A percentile compares a stretch with the other conserved stretches of the same genome.
These are phyloP conservation scores for Cicer chorassanicum DNA, from an alignment of 306 rosid species.

Conservation along the genomic window DNA sequence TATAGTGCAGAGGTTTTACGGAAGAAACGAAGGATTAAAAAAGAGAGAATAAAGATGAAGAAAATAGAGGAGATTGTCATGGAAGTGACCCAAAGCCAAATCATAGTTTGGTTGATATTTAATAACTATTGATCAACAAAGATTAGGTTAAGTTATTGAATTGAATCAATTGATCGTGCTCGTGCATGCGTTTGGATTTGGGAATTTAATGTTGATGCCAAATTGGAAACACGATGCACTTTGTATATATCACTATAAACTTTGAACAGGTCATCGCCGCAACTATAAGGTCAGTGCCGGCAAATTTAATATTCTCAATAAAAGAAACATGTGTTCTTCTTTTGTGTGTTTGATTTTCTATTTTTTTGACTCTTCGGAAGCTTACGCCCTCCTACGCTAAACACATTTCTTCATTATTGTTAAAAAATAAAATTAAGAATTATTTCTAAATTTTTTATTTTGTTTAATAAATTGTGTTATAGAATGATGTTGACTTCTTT, in stretches of 20 bases:
- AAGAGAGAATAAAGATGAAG: slow-evolving; percentile 44
- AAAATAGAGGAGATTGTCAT: slow-evolving; percentile 39
- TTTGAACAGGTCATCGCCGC: slow-evolving; percentile 47
- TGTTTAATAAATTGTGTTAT: neutral
- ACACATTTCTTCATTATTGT: slow-evolving; percentile 26
- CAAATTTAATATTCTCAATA: slow-evolving; percentile 41
- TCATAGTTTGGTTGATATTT: slow-evolving; percentile 27
- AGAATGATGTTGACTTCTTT: slow-evolving; percentile 31
- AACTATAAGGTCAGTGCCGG: slow-evolving; percentile 48
- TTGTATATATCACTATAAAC: slow-evolving; percentile 18
- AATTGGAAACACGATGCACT: neutral
- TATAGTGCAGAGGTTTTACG: slow-evolving; percentile 67
- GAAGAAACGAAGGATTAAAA: slow-evolving; percentile 52
- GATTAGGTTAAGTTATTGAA: slow-evolving; percentile 12
- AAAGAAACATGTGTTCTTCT: slow-evolving; percentile 41
- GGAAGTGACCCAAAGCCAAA: slow-evolving; percentile 28
- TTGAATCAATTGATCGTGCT: neutral
- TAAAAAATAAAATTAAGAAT: neutral
- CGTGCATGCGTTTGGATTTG: slow-evolving; percentile 4
- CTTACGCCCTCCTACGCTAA: neutral
- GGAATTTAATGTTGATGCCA: neutral
- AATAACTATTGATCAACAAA: neutral
- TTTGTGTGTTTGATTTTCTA: slow-evolving; percentile 48
- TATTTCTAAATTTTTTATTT: no score
- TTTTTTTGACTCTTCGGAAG: slow-evolving; percentile 40